Evolutionary conservation across 1,284 basidiomycete species (phyloP).

Genomic region (Sporisorium iseilematis-ciliati): DNA sequence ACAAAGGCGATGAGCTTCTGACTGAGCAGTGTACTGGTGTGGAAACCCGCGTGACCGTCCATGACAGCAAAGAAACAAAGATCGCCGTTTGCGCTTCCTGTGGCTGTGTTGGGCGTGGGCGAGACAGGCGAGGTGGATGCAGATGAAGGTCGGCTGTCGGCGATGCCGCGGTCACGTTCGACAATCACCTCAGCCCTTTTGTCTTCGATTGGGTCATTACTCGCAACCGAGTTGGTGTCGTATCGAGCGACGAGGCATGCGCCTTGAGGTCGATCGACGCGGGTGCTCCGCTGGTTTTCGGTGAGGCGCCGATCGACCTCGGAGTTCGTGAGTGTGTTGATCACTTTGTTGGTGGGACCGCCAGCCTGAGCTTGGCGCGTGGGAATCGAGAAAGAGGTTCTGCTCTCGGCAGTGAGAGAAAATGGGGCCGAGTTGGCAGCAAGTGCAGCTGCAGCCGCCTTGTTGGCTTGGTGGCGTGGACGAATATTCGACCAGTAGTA

Average conservation of each 20-base stretch:
- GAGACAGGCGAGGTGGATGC: conserved; percentile 19
- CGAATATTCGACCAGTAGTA: conserved; percentile 66
- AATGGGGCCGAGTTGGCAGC: conserved; percentile 47
- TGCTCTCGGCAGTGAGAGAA: conserved; percentile 47
- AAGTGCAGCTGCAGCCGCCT: conserved; percentile 30
- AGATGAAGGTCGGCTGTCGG: conserved; percentile 27
- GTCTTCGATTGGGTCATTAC: conserved; percentile 68
- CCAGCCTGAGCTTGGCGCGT: conserved; percentile 49
- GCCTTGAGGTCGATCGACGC: conserved; percentile 59
- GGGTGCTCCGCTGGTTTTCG: conserved; percentile 62
- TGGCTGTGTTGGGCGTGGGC: conserved; percentile 28
- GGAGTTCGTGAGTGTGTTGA: conserved; percentile 58
- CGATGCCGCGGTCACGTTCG: conserved; percentile 61
- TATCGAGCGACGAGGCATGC: conserved; percentile 66
- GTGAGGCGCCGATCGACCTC: conserved; percentile 65
- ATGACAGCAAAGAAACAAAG: conserved; percentile 82
- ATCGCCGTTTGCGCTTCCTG: conserved; percentile 51
- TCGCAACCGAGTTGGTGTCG: conserved; percentile 67
- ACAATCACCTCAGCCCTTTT: conserved; percentile 67
- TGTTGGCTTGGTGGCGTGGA: conserved; percentile 44
- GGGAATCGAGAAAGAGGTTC: conserved; percentile 63
- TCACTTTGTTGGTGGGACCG: conserved; percentile 57
- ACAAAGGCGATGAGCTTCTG: conserved; percentile 88
- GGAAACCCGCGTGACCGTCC: conserved; percentile 89
- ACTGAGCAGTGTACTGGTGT: conserved; percentile 87